A percentile compares a stretch with the other conserved stretches of the same genome.
These are phyloP conservation scores for Microdochium paspali DNA, from an alignment of 2,329 filamentous ascomycete species.

Conservation along the genomic window DNA sequence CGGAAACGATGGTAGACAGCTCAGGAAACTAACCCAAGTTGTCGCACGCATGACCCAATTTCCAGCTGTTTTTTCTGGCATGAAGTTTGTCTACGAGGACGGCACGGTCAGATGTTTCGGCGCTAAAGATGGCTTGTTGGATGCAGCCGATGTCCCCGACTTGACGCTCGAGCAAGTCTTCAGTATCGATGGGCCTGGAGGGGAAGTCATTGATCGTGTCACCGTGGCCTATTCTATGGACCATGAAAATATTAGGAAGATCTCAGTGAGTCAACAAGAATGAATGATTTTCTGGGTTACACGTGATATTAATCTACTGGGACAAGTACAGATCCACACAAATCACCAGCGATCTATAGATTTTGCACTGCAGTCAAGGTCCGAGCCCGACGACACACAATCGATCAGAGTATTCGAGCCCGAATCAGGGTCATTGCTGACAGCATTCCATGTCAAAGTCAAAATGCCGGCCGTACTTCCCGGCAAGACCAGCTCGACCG, in stretches of 20 bases:
- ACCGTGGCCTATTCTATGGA: conserved; percentile 1
- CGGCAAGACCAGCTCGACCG: not conserved
- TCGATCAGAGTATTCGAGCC: conserved; percentile 2
- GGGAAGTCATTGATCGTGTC: conserved; percentile 8
- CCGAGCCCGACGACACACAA: not conserved
- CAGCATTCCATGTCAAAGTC: conserved; percentile 6
- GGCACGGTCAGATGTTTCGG: conserved; percentile 10
- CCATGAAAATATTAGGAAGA: conserved; percentile 5
- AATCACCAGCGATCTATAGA: conserved; percentile 5
- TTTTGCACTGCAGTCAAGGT: conserved; percentile 4
- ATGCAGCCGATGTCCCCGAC: not conserved
- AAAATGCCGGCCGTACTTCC: not conserved
- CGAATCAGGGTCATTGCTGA: conserved; percentile 4
- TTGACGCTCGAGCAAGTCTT: conserved; percentile 6
- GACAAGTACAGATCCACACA: conserved; percentile 4
- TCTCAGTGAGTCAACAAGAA: conserved; percentile 4
- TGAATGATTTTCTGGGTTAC: not conserved
- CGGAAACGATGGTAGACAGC: conserved; percentile 4
- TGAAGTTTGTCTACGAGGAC: conserved; percentile 9
- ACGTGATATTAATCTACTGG: not conserved
- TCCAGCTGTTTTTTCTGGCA: conserved; percentile 8
- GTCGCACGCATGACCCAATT: conserved; percentile 7
- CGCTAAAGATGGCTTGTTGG: conserved; percentile 1
- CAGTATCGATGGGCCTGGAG: conserved; percentile 6
- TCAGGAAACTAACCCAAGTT: conserved; percentile 5